Evolutionary conservation across 129 eudicot species (phyloP), one percentile per base, ranked within the genome.

Genomic region (Tagetes patula): DNA sequence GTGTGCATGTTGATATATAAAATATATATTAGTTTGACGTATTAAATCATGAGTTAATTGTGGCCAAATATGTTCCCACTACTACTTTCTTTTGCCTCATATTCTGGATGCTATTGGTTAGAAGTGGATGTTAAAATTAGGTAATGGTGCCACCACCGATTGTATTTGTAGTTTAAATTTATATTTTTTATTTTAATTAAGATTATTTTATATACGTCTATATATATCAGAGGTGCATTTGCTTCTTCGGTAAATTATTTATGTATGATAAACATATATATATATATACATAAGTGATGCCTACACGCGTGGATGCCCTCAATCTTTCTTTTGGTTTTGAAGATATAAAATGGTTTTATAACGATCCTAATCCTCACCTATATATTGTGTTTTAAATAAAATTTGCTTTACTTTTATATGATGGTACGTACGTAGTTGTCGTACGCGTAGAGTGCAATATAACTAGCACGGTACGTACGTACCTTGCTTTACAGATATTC

Each of bases 11-110:
- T 64, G 7, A 60, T 33, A 56, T 10, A 60, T 34, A 9, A 33
- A 3, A 54, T 50, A 61, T 61, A 37, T 62, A 45, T 52, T 39
- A 40, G 41, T 12, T 30, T 67, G 58, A 66, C 20, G 65, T 37
- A 67, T 56, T 64, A 65, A 37, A 20, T 20, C 27, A 10, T 58
- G 74, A 66, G 32, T 76, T 67, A 66, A 67, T 76, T 76, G 80
- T 76, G 60, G 80, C 74, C 74, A 76, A 67, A 67, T 8, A 53
- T 71, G 75, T 54, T 71, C 65, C 75, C 75, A 71, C 75, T 54
- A 53, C 48, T n/a, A 10, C 43, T 39, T 33, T 7, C 63, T 50
- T 53, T n/a, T 48, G 30, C 73, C 73, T 39, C 65, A 70, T 69
- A 43, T 34, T 69, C 46, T 32, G 63, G 13, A 69, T 70, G 59